Percentiles rank a stretch among this genome's conserved stretches.
Conservation (phyloP, 345 rosid species). For the Citrus trifoliata region DNA sequence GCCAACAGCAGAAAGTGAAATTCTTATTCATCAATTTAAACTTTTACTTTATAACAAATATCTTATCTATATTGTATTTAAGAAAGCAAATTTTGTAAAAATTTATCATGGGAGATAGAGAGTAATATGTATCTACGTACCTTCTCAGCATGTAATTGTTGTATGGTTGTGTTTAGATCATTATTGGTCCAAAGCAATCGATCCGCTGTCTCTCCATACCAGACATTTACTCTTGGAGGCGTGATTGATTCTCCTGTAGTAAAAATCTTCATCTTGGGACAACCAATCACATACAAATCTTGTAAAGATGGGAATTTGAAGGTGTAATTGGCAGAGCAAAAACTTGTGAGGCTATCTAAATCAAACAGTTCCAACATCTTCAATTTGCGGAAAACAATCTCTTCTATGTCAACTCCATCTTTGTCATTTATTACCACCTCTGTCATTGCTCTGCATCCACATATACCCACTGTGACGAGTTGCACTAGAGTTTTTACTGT, state of each 20-base stretch:
- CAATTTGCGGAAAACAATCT: conserved; percentile 3
- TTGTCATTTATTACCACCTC: background rate
- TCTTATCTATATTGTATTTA: too few relatives aligned
- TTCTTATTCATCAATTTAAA: too few relatives aligned
- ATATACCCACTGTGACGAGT: background rate
- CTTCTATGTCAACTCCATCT: background rate
- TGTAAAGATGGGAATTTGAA: background rate
- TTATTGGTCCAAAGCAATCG: rapidly evolving
- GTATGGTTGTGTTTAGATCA: background rate
- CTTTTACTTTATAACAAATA: too few relatives aligned
- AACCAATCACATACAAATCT: rapidly evolving
- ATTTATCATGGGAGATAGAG: too few relatives aligned
- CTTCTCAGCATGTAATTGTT: background rate
- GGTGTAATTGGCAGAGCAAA: background rate
- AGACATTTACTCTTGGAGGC: background rate
- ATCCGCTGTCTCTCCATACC: background rate
- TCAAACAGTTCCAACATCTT: background rate
- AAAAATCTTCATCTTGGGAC: background rate
- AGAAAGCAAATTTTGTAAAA: too few relatives aligned
- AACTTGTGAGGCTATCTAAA: background rate
- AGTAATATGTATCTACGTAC: background rate
- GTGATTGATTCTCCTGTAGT: background rate
- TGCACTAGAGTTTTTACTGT: conserved; percentile 3
- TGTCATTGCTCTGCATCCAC: background rate
- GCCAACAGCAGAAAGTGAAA: too few relatives aligned